phyloP scores from a whole-genome alignment of 768 basidiomycete genomes.

The Boletus vinaceobasis region DNA sequence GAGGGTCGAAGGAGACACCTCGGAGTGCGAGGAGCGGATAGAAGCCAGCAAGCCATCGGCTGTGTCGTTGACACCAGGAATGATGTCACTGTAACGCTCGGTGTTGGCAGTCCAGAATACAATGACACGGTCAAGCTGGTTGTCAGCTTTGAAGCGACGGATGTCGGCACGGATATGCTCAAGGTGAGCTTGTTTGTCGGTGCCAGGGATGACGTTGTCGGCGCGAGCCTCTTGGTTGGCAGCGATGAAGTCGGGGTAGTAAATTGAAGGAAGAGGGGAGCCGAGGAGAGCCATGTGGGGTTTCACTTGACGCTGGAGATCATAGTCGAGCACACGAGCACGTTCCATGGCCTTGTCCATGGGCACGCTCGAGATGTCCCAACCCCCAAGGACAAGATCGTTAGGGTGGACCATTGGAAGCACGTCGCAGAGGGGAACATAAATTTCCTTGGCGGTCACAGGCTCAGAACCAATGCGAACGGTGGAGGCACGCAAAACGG shows the following conservation, averaged over 20 bases:
- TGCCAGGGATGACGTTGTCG: slow-evolving; percentile 85
- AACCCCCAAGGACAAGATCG: slow-evolving; percentile 95
- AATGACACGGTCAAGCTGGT: slow-evolving; percentile 82
- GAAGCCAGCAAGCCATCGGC: slow-evolving; percentile 80
- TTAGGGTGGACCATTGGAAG: slow-evolving; percentile 98
- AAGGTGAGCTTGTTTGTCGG: slow-evolving; percentile 86
- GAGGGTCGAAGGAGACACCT: slow-evolving; percentile 94
- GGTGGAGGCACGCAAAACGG: slow-evolving; percentile 93
- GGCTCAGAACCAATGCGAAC: slow-evolving; percentile 86
- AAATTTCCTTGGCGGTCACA: slow-evolving; percentile 79
- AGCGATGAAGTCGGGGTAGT: slow-evolving; percentile 97
- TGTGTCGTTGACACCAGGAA: slow-evolving; percentile 93
- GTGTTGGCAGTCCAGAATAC: slow-evolving; percentile 99
- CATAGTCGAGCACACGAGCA: slow-evolving; percentile 91
- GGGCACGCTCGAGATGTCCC: slow-evolving; percentile 88
- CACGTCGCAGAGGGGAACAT: slow-evolving; percentile 89
- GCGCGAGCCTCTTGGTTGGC: slow-evolving; percentile 97
- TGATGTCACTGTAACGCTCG: slow-evolving; percentile 93
- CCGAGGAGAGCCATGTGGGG: slow-evolving; percentile 80
- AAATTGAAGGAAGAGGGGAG: slow-evolving; percentile 88
- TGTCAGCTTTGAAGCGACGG: slow-evolving; percentile 81
- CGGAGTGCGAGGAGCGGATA: slow-evolving; percentile 81
- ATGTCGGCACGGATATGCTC: slow-evolving; percentile 93
- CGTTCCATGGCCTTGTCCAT: slow-evolving; percentile 94
- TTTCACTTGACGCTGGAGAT: slow-evolving; percentile 92